Base-by-base conservation (phyloP, 2,329 filamentous ascomycete species). In the Colletotrichum somersetense region DNA sequence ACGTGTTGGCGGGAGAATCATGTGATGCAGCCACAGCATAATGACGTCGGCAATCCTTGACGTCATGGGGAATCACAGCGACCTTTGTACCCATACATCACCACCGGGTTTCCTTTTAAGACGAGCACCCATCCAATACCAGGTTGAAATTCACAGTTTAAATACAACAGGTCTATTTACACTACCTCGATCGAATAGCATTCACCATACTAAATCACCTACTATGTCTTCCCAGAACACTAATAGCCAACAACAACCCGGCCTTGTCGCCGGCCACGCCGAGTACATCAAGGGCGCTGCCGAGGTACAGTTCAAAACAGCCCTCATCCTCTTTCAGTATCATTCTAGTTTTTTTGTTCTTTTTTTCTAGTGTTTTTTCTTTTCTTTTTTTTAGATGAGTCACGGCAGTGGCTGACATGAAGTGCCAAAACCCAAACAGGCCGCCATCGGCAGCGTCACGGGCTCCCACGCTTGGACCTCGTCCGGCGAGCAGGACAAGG, bases 251-350 rank as follows among this genome's bases (percentile, higher is more conserved):
- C 71, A 77, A 72, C 83, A 89, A 72, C 88, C 91, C 26, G 86
- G 90, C 56, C 89, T 93, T 74, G 77, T 93, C 55, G 84, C 86
- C 71, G 86, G 88, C 53, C 91, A 93, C 78, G 90, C 86, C 42
- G 89, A 92, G 77, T 93, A 92, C 77, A 86, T 89, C 77, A 93
- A 93, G 77, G 91, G 91, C 64, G 89, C 89, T 8, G 87, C 89
- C 67, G 89, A 92, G 83, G 91, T 91, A 80, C 68, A 81, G 77
- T 12, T 33, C 6, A 46, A 38, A 23, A 5, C 52, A 50, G 38
- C n/a, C 7, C 53, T 2, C 14, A 42, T 42, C 5, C 20, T 20
- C 20, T n/a, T 38, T 23, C 4, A n/a, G 20, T 6, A 33, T 11
- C 20, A 0, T 8, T 12, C 2, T 5, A 3, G 18, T 30, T 30